Conservation (phyloP, 495 filamentous ascomycete genomes). For the Xylaria longipes region DNA sequence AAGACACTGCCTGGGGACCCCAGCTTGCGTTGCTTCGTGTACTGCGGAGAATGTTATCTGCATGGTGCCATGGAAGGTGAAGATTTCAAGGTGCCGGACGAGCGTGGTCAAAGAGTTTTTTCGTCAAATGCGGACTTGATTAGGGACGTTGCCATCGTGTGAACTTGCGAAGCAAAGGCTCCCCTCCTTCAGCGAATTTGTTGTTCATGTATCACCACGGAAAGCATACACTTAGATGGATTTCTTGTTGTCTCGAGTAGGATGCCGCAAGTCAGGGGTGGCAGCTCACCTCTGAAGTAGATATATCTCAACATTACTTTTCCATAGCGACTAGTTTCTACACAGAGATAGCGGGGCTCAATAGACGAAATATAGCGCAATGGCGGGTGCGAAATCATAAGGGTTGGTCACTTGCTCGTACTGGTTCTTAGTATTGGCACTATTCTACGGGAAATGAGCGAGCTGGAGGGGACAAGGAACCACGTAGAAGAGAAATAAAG, state of each 20-base stretch:
- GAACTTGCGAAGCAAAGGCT: not conserved
- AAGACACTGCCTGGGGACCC: too few relatives aligned
- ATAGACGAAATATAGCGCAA: not conserved
- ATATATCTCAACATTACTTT: not conserved
- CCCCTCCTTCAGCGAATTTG: not conserved
- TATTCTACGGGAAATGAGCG: not conserved
- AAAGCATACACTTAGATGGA: not conserved
- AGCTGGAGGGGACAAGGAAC: not conserved
- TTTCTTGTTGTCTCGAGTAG: not conserved
- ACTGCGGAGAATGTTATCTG: not conserved
- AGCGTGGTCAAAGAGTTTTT: not conserved
- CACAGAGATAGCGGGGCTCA: not conserved
- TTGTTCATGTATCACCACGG: not conserved
- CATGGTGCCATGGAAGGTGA: constrained; percentile 1
- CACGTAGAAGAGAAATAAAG: not conserved
- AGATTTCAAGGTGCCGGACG: not conserved
- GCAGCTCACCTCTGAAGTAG: not conserved
- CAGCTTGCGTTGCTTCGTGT: not conserved
- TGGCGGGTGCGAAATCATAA: not conserved
- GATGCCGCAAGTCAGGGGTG: not conserved
- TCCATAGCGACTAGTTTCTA: not conserved
- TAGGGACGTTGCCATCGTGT: not conserved
- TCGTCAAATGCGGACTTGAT: not conserved
- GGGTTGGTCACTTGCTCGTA: not conserved
- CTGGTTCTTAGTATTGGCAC: not conserved